These are phyloP conservation scores for Cryptococcus floricola DNA, from an alignment of 1,284 basidiomycete genomes.

Conservation along the genomic window DNA sequence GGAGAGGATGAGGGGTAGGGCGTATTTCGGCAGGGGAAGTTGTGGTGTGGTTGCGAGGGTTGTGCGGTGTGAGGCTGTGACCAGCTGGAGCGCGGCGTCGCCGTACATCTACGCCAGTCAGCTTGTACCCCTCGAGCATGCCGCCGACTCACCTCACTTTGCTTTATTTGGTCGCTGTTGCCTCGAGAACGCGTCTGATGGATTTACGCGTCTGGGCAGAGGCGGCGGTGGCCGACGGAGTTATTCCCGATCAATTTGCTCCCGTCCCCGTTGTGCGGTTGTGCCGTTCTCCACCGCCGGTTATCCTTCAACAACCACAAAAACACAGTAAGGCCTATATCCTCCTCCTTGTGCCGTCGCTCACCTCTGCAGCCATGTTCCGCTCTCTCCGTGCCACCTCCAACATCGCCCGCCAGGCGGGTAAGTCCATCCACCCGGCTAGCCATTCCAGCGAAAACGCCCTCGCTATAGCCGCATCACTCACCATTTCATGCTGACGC, in stretches of 20 bases:
- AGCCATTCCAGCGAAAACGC: background rate
- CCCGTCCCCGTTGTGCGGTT: background rate
- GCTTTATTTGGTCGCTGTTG: too few relatives aligned
- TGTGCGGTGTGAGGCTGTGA: conserved; percentile 78
- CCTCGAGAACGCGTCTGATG: too few relatives aligned
- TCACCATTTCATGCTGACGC: background rate
- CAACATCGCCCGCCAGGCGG: conserved; percentile 21
- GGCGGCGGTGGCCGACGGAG: background rate
- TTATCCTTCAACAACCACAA: background rate
- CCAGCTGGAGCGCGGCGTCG: conserved; percentile 82
- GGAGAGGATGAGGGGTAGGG: conserved; percentile 77
- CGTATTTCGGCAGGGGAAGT: conserved; percentile 75
- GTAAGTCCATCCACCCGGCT: conserved; percentile 11
- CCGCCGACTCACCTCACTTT: too few relatives aligned
- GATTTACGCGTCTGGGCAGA: too few relatives aligned
- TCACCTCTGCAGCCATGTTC: conserved; percentile 9
- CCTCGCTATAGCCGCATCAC: background rate
- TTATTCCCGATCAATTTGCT: background rate
- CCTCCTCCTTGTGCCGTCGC: background rate
- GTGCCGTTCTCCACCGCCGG: background rate
- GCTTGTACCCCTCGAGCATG: too few relatives aligned
- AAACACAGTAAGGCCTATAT: background rate
- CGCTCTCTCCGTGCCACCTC: conserved; percentile 28
- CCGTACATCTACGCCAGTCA: conserved; percentile 51
- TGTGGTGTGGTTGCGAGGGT: conserved; percentile 66